Conservation (phyloP, 129 eudicot species). For the Smallanthus sonchifolius region DNA sequence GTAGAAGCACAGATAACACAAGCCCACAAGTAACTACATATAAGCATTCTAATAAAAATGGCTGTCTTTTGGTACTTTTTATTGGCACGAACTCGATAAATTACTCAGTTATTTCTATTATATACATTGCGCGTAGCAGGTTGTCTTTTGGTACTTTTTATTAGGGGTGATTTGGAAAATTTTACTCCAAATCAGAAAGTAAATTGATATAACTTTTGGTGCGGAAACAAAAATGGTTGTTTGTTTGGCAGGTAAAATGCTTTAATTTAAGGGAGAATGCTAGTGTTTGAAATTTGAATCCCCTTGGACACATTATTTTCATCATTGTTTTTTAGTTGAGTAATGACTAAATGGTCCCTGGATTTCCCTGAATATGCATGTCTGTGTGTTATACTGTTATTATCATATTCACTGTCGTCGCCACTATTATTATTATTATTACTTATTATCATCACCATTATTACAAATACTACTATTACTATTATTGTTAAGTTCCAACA, state of each 20-base stretch:
- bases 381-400: too few relatives aligned
- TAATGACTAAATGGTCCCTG: background rate
- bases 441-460: too few relatives aligned
- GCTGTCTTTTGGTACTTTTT: too few relatives aligned
- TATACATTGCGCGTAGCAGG: background rate
- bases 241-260: background rate
- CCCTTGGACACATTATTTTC: background rate
- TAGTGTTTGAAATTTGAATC: too few relatives aligned
- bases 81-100: background rate
- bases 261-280: background rate
- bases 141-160: background rate
- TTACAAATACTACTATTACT: too few relatives aligned
- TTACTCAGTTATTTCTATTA: background rate
- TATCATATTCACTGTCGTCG: too few relatives aligned
- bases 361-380: background rate
- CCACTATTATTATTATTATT: too few relatives aligned
- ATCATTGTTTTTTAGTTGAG: background rate
- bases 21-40: background rate
- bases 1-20: background rate
- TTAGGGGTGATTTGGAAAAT: background rate
- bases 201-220: background rate
- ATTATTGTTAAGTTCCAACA: too few relatives aligned
- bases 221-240: background rate
- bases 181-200: background rate
- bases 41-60: background rate